A percentile compares a stretch with the other conserved stretches of the same genome.
Evolutionary conservation across 2,329 filamentous ascomycete genomes (phyloP).

Genomic region (Fusarium poae): DNA sequence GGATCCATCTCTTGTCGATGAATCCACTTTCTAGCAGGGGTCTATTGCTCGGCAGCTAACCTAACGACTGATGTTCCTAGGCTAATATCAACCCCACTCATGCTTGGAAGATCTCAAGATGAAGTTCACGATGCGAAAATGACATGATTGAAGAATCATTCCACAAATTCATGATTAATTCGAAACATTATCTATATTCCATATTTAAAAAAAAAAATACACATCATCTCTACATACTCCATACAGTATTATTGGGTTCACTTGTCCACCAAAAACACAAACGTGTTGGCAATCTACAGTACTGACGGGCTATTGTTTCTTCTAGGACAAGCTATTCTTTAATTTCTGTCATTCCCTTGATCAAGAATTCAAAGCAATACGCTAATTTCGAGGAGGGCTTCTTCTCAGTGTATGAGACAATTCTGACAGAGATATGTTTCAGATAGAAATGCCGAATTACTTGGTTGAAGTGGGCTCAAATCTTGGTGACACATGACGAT

Average conservation of each 20-base stretch:
- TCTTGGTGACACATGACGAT: neutral
- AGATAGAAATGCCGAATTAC: neutral
- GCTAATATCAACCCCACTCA: conserved; percentile 19
- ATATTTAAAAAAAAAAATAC: neutral
- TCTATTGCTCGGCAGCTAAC: conserved; percentile 29
- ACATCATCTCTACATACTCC: neutral
- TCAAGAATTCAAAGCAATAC: neutral
- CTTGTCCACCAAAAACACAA: neutral
- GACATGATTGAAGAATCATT: neutral
- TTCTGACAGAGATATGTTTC: neutral
- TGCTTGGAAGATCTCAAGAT: conserved; percentile 24
- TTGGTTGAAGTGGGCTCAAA: neutral
- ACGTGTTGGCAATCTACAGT: neutral
- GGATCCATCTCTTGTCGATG: conserved; percentile 20
- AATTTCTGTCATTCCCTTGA: neutral
- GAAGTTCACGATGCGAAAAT: conserved; percentile 22
- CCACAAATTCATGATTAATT: neutral
- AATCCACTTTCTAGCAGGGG: conserved; percentile 40
- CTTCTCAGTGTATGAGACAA: neutral
- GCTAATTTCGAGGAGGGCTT: neutral
- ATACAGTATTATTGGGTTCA: neutral
- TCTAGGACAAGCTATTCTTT: neutral
- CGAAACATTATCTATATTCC: neutral
- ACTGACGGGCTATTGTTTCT: neutral
- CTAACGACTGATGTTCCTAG: conserved; percentile 11